Evolutionary conservation across 2,329 filamentous ascomycete genomes (phyloP).

Genomic region (Diaporthe nobilis): DNA sequence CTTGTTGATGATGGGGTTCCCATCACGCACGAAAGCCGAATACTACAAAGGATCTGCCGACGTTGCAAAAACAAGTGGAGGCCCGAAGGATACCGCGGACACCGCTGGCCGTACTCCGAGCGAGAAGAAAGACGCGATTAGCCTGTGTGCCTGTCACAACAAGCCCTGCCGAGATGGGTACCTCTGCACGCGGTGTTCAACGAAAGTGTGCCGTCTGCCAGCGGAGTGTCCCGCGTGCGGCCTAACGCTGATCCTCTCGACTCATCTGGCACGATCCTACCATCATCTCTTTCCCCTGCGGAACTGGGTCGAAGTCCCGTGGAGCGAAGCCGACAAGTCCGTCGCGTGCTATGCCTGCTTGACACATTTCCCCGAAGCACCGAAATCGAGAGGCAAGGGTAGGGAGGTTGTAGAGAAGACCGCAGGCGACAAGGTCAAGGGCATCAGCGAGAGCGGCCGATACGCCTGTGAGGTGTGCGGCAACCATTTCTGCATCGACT

Average conservation of each 20-base stretch:
- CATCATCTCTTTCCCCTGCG: conserved; percentile 91
- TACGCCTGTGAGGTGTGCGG: conserved; percentile 92
- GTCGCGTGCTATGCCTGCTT: conserved; percentile 85
- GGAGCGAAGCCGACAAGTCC: conserved; percentile 76
- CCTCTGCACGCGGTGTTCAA: conserved; percentile 87
- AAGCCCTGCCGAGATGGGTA: conserved; percentile 88
- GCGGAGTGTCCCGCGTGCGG: conserved; percentile 93
- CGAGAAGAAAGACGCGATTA: conserved; percentile 69
- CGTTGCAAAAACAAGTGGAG: neutral
- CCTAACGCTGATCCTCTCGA: conserved; percentile 93
- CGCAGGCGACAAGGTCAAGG: conserved; percentile 58
- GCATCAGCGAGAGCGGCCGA: conserved; percentile 86
- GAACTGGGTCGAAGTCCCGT: conserved; percentile 92
- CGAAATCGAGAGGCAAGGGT: conserved; percentile 44
- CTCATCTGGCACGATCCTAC: conserved; percentile 92
- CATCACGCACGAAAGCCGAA: conserved; percentile 78
- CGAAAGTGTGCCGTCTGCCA: conserved; percentile 91
- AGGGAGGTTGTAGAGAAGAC: conserved; percentile 42
- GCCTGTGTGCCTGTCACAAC: conserved; percentile 92
- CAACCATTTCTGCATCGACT: conserved; percentile 97
- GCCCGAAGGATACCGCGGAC: neutral
- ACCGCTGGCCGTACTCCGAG: neutral
- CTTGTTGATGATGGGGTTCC: conserved; percentile 98
- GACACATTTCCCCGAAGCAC: conserved; percentile 74
- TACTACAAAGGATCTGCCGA: neutral